These are phyloP conservation scores for Aspergillus sp. DNA, from an alignment of 2,329 filamentous ascomycete genomes.

Conservation along the genomic window DNA sequence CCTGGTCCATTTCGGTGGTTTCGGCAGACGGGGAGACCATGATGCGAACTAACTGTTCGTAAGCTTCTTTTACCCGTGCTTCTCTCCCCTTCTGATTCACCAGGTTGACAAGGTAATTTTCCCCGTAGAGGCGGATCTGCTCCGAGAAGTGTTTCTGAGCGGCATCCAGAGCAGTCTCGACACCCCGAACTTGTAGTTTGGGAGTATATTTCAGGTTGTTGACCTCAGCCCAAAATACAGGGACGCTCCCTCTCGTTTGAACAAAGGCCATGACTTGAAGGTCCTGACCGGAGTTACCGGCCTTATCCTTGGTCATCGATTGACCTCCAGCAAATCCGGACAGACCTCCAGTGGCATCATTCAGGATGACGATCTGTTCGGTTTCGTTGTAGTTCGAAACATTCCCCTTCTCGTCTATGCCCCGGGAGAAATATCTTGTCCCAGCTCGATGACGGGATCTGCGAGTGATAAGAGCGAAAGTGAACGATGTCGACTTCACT, in stretches of 20 bases:
- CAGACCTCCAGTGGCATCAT: slow-evolving; percentile 72
- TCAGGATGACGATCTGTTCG: slow-evolving; percentile 86
- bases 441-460: slow-evolving; percentile 85
- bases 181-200: slow-evolving; percentile 80
- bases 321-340: slow-evolving; percentile 77
- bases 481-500: slow-evolving; percentile 81
- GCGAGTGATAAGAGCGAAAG: slow-evolving; percentile 82
- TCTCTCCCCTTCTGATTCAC: slow-evolving; percentile 96
- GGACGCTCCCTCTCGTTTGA: slow-evolving; percentile 93
- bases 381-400: slow-evolving; percentile 99
- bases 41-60: slow-evolving; percentile 82
- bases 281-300: slow-evolving; percentile 64
- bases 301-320: slow-evolving; percentile 68
- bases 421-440: slow-evolving; percentile 91
- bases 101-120: slow-evolving; percentile 95
- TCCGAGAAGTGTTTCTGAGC: slow-evolving; percentile 87
- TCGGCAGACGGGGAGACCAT: slow-evolving; percentile 70
- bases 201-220: slow-evolving; percentile 91
- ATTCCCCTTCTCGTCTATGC: slow-evolving; percentile 87
- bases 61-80: slow-evolving; percentile 83
- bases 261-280: slow-evolving; percentile 91
- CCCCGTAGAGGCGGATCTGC: slow-evolving; percentile 89
- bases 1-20: slow-evolving; percentile 61
- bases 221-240: slow-evolving; percentile 93
- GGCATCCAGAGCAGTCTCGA: slow-evolving; percentile 75